phyloP scores from a whole-genome alignment of 495 filamentous ascomycete genomes.

The Aspergillus mulundensis region DNA sequence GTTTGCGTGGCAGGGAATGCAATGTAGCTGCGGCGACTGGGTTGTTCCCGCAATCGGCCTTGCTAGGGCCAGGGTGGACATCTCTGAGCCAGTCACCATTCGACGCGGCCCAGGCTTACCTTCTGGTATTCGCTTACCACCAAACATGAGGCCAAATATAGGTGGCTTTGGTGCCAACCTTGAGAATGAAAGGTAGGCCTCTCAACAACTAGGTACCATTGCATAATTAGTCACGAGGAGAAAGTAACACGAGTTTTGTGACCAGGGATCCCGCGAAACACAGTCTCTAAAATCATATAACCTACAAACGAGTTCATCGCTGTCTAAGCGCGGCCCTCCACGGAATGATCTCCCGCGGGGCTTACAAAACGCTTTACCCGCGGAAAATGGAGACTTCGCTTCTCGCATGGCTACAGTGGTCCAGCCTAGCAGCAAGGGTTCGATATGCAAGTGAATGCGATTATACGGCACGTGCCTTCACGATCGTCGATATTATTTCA shows the following conservation, averaged over 20 bases:
- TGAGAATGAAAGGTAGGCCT: neutral
- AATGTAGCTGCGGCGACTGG: constrained; percentile 88
- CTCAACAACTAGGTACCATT: neutral
- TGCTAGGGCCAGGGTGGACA: constrained; percentile 76
- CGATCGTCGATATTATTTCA: constrained; percentile 11
- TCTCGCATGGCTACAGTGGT: constrained; percentile 1
- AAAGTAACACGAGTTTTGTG: neutral
- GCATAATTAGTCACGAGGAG: neutral
- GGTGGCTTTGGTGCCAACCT: constrained; percentile 5
- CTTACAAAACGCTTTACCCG: neutral
- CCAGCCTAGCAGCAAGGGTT: neutral
- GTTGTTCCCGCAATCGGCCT: constrained; percentile 86
- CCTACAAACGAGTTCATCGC: neutral
- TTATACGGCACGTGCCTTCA: constrained; percentile 17
- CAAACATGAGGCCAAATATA: constrained; percentile 33
- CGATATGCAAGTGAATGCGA: constrained; percentile 5
- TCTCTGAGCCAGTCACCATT: constrained; percentile 26
- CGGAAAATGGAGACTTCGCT: neutral
- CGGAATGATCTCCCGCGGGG: neutral
- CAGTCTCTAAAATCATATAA: constrained; percentile 24
- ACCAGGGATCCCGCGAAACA: constrained; percentile 23
- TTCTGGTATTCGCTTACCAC: constrained; percentile 39
- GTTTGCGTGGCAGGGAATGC: constrained; percentile 93
- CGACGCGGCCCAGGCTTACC: constrained; percentile 19
- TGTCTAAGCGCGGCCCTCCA: neutral